phyloP scores from a whole-genome alignment of 495 filamentous ascomycete genomes.

The Aspergillus carlsbadensis region DNA sequence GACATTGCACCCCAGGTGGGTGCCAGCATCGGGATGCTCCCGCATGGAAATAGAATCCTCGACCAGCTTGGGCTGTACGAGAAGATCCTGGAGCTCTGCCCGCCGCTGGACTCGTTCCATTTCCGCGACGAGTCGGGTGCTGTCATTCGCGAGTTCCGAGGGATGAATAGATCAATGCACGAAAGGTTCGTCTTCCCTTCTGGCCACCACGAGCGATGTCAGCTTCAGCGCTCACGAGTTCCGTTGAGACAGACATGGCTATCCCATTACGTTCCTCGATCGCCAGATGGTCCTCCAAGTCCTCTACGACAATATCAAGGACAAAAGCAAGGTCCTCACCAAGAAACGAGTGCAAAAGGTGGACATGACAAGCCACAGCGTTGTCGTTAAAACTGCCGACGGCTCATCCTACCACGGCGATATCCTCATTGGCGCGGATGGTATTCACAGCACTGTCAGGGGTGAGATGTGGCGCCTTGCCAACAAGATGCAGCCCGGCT shows the following conservation, averaged over 20 bases:
- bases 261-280: constrained; percentile 27
- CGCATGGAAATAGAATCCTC: constrained; percentile 24
- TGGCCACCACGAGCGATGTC: too few relatives aligned
- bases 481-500: constrained; percentile 3
- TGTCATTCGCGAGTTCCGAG: constrained; percentile 14
- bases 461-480: constrained; percentile 35
- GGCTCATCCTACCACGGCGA: constrained; percentile 38
- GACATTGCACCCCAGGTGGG: constrained; percentile 7
- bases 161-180: background rate
- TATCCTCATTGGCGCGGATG: constrained; percentile 55
- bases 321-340: constrained; percentile 28
- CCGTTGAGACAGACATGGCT: constrained; percentile 22
- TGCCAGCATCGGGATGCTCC: constrained; percentile 19
- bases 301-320: constrained; percentile 23
- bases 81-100: background rate
- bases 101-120: too few relatives aligned
- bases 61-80: constrained; percentile 36
- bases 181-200: background rate
- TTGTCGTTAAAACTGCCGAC: constrained; percentile 30
- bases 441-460: constrained; percentile 45
- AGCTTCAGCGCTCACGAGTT: too few relatives aligned
- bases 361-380: constrained; percentile 17
- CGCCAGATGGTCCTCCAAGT: constrained; percentile 31
- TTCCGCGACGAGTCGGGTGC: too few relatives aligned
- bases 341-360: constrained; percentile 34